A percentile compares a stretch with the other conserved stretches of the same genome.
Conservation (phyloP, 2,329 filamentous ascomycete genomes). For the Trichoderma sp. region DNA sequence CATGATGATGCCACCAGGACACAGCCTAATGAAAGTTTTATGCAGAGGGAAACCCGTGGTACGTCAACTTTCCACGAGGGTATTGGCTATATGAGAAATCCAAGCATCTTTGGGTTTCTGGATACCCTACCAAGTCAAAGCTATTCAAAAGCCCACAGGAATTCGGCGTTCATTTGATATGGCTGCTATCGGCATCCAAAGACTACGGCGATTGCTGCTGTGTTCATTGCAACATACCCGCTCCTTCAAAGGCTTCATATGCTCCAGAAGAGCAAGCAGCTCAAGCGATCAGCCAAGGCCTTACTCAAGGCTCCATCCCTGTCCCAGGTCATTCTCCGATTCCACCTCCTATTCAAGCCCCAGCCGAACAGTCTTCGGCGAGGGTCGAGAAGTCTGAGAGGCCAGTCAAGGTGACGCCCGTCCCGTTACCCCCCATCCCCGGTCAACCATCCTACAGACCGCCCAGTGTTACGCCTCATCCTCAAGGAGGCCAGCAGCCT, state of each 20-base stretch:
- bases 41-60: constrained; percentile 50
- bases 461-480: constrained; percentile 32
- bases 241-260: constrained; percentile 33
- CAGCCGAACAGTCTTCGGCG: constrained; percentile 29
- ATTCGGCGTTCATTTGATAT: constrained; percentile 56
- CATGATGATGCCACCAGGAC: constrained; percentile 28
- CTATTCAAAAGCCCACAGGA: constrained; percentile 58
- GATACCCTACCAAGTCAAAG: constrained; percentile 53
- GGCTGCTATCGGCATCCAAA: constrained; percentile 53
- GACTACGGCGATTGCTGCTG: constrained; percentile 57
- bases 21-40: constrained; percentile 2
- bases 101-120: constrained; percentile 55
- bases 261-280: constrained; percentile 36
- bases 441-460: constrained; percentile 43
- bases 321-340: constrained; percentile 7
- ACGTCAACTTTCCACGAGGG: constrained; percentile 49
- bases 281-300: constrained; percentile 31
- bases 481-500: constrained; percentile 30
- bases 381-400: constrained; percentile 38
- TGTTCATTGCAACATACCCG: constrained; percentile 50
- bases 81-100: constrained; percentile 55
- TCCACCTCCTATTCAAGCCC: constrained; percentile 29
- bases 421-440: constrained; percentile 44
- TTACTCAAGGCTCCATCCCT: constrained; percentile 6
- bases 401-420: constrained; percentile 43